A percentile compares a stretch with the other conserved stretches of the same genome.
Conservation (phyloP, 495 filamentous ascomycete genomes). For the Delitschia confertaspora region DNA sequence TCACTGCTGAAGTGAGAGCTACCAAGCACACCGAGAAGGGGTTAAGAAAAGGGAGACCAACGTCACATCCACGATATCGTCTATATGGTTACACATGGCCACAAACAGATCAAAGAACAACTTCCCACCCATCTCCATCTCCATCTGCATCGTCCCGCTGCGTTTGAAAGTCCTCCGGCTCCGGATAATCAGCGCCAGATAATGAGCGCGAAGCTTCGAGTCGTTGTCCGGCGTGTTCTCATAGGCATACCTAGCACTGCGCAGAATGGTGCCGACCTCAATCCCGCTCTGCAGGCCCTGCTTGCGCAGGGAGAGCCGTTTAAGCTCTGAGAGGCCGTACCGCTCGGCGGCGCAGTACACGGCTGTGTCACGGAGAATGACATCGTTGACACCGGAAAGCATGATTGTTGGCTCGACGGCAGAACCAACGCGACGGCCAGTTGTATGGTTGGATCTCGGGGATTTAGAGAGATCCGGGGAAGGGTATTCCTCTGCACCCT, state of each 20-base stretch:
- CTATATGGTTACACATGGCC: conserved; percentile 89
- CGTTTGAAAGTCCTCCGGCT: conserved; percentile 89
- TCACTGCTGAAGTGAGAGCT: background rate
- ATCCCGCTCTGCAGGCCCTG: conserved; percentile 83
- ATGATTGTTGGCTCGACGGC: conserved; percentile 57
- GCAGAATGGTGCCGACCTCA: conserved; percentile 75
- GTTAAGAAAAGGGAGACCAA: conserved; percentile 6
- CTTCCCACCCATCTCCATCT: conserved; percentile 87
- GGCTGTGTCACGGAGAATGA: conserved; percentile 78
- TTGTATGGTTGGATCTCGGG: conserved; percentile 1
- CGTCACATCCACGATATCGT: conserved; percentile 27
- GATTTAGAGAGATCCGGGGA: conserved; percentile 24
- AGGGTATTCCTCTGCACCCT: conserved; percentile 27
- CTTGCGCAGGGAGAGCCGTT: conserved; percentile 76
- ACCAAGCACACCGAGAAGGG: background rate
- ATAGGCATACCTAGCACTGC: conserved; percentile 86
- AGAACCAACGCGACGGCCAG: conserved; percentile 17
- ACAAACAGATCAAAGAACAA: conserved; percentile 97
- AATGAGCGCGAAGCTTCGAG: conserved; percentile 82
- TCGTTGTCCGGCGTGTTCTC: conserved; percentile 88
- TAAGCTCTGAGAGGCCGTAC: conserved; percentile 75
- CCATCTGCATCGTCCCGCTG: conserved; percentile 93
- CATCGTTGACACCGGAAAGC: conserved; percentile 52
- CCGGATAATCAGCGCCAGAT: conserved; percentile 88
- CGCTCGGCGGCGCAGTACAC: conserved; percentile 84